phyloP scores from a whole-genome alignment of 2,329 filamentous ascomycete species.

The Intubia oerlemansii region DNA sequence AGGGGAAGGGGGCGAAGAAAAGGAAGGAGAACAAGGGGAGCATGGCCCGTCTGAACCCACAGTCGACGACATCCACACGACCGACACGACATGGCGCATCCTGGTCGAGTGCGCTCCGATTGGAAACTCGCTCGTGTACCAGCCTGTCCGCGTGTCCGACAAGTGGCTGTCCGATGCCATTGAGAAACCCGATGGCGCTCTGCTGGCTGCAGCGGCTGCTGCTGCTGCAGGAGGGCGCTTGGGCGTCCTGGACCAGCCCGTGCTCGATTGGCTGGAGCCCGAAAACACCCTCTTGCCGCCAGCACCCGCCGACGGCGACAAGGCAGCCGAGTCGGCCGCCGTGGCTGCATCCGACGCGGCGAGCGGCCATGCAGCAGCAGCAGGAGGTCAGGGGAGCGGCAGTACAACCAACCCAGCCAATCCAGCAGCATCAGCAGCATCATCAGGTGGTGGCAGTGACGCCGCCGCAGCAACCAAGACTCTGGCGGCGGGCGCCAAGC shows the following conservation, averaged over 20 bases:
- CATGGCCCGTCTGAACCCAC: too few species aligned
- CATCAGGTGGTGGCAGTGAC: too few species aligned
- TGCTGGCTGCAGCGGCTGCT: too few species aligned
- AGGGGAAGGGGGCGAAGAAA: neutral
- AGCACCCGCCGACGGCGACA: conserved; percentile 3
- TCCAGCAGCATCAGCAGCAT: too few species aligned
- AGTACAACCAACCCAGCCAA: too few species aligned
- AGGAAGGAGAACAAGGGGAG: neutral
- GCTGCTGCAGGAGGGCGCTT: too few species aligned
- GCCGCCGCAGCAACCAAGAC: too few species aligned
- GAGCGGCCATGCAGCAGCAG: too few species aligned
- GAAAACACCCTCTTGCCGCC: conserved; percentile 21
- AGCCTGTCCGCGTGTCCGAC: conserved; percentile 48
- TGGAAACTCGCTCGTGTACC: conserved; percentile 20
- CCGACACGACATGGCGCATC: conserved; percentile 41
- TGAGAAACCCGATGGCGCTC: conserved; percentile 30
- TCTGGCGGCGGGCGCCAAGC: conserved; percentile 23
- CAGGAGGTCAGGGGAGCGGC: too few species aligned
- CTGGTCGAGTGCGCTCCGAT: conserved; percentile 40
- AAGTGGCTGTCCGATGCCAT: conserved; percentile 51
- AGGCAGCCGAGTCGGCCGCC: conserved; percentile 6
- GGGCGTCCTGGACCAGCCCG: conserved; percentile 10
- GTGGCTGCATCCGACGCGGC: too few species aligned
- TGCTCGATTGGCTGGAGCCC: conserved; percentile 55
- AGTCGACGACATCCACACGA: neutral